Evolutionary conservation across 2,329 filamentous ascomycete genomes (phyloP), one percentile per base, ranked within the genome.

Genomic region (Lecanicillium sp.): DNA sequence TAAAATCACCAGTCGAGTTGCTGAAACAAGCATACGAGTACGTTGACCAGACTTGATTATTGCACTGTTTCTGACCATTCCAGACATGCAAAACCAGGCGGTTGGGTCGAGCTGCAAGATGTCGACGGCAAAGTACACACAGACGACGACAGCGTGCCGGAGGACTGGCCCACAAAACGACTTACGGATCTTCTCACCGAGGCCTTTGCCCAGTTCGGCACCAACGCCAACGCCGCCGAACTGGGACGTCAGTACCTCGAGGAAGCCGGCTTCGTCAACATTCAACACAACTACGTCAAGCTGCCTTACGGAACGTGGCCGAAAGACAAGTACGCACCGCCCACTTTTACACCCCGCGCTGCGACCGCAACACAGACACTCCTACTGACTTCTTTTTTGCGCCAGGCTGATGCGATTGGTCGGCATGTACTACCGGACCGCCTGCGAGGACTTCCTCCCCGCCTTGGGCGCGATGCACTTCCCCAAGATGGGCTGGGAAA

Each of bases 301-400:
- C 57, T 75, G 1, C 73, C 74, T 0, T 65, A 71, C 9, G 70
- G 69, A 19, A 63, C 61, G 1, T 77, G 74, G 74, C 67, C 73
- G 0, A 69, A 65, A 17, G 68, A 76, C 46, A 63, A 66, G 39
- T 67, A 60, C 50, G 52, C 38, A 1, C 5, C 8, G 6, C n/a
- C 12, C n/a, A 15, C 9, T 10, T 7, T 40, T 62, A 54, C 19
- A 15, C 27, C 7, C 8, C 14, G 7, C 12, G 14, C 14, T 14
- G n/a, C n/a, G 9, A 35, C 9, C 14, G n/a, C 19, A 15, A 23
- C 12, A 29, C 3, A 17, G n/a, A 5, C 26, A 32, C 8, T 23
- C 10, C n/a, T 24, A 27, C 38, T 38, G 26, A 6, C 20, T 33
- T 27, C 48, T 27, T 50, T 29, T 30, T 27, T 24, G 8, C 12